Evolutionary conservation across 1,139 yeast species (phyloP).

Genomic region (Pichia inconspicua): DNA sequence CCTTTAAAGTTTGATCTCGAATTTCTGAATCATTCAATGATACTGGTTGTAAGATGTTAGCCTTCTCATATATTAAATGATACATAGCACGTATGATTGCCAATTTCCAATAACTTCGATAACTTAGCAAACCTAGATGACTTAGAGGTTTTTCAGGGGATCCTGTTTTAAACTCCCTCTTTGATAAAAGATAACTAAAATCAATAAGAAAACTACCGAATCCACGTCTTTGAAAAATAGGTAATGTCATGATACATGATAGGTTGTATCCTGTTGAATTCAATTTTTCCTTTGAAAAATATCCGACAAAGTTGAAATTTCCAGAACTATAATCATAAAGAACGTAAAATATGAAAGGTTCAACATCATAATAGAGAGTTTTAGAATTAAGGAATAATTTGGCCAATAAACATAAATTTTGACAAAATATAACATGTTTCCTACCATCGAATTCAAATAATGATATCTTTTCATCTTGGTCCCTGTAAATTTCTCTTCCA

Average conservation of each 20-base stretch:
- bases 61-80: slow-evolving; percentile 3
- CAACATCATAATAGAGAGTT: slow-evolving; percentile 88
- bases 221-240: slow-evolving; percentile 81
- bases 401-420: slow-evolving; percentile 80
- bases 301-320: slow-evolving; percentile 78
- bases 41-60: neutral
- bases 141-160: slow-evolving; percentile 94
- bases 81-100: slow-evolving; percentile 47
- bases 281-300: slow-evolving; percentile 83
- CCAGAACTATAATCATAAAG: slow-evolving; percentile 37
- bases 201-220: slow-evolving; percentile 85
- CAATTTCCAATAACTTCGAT: slow-evolving; percentile 79
- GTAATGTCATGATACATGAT: slow-evolving; percentile 84
- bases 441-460: slow-evolving; percentile 93
- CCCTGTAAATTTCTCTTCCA: slow-evolving; percentile 83
- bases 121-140: slow-evolving; percentile 77
- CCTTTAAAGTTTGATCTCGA: neutral
- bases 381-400: slow-evolving; percentile 85
- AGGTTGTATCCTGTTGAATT: slow-evolving; percentile 72
- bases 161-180: slow-evolving; percentile 71
- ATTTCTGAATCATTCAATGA: neutral
- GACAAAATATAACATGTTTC: slow-evolving; percentile 74
- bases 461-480: slow-evolving; percentile 38
- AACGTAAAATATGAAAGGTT: slow-evolving; percentile 85
- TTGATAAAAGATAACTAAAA: slow-evolving; percentile 73